These are phyloP conservation scores for Aspergillus alliaceus DNA, from an alignment of 2,329 filamentous ascomycete species.

Conservation along the genomic window DNA sequence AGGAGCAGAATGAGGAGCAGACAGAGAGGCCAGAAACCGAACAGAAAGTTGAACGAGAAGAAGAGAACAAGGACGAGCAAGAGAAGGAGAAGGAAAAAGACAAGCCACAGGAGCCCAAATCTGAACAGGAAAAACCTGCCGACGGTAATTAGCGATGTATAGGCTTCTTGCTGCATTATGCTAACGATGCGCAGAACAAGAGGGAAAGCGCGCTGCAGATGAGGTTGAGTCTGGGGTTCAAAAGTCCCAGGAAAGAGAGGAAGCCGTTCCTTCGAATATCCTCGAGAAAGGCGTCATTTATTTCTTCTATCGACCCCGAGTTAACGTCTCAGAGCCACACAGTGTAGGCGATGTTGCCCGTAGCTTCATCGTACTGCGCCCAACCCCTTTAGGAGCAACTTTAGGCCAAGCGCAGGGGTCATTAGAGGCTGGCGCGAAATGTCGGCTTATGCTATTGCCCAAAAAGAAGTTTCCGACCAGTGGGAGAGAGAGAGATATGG, in stretches of 20 bases:
- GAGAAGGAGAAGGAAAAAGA: constrained; percentile 13
- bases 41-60: constrained; percentile 1
- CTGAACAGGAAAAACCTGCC: constrained; percentile 3
- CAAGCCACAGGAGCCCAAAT: background rate
- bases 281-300: constrained; percentile 88
- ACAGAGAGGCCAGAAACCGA: constrained; percentile 9
- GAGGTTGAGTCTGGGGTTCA: constrained; percentile 45
- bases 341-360: constrained; percentile 72
- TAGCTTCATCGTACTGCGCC: constrained; percentile 76
- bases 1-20: background rate
- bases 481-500: constrained; percentile 70
- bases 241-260: constrained; percentile 52
- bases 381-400: constrained; percentile 68
- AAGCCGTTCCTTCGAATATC: constrained; percentile 59
- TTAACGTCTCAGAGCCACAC: constrained; percentile 69
- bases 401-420: constrained; percentile 56
- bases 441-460: constrained; percentile 73
- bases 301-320: constrained; percentile 81
- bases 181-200: constrained; percentile 8
- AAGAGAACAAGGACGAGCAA: background rate
- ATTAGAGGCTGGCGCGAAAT: constrained; percentile 58
- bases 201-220: constrained; percentile 13
- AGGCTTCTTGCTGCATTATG: background rate
- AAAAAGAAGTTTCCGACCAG: constrained; percentile 79
- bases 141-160: background rate